Conservation (phyloP, 2,329 filamentous ascomycete genomes). For the Curvularia spicifera region DNA sequence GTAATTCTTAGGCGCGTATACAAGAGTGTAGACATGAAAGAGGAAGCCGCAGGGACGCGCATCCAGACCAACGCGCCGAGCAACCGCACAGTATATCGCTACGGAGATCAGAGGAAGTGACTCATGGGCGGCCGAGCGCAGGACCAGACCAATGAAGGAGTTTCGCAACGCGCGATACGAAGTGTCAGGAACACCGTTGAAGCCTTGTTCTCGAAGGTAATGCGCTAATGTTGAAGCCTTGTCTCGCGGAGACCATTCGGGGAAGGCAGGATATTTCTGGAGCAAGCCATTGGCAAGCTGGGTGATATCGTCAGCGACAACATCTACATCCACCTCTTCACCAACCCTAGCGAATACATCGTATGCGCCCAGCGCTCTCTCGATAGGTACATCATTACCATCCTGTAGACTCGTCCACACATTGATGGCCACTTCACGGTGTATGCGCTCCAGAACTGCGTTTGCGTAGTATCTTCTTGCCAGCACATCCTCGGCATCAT, state of each 20-base stretch:
- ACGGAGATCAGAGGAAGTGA: constrained; percentile 87
- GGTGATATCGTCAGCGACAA: constrained; percentile 68
- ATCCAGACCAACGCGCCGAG: constrained; percentile 73
- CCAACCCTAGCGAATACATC: constrained; percentile 87
- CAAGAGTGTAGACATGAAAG: constrained; percentile 82
- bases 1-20: constrained; percentile 66
- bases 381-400: constrained; percentile 65
- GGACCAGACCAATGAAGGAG: constrained; percentile 82
- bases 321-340: constrained; percentile 73
- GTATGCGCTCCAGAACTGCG: constrained; percentile 76
- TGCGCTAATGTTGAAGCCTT: constrained; percentile 71
- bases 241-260: constrained; percentile 65
- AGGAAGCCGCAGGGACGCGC: constrained; percentile 83
- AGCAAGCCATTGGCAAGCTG: constrained; percentile 65
- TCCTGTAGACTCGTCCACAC: constrained; percentile 70
- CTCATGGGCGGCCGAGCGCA: constrained; percentile 74
- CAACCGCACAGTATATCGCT: constrained; percentile 84
- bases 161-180: constrained; percentile 84
- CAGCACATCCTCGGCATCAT: constrained; percentile 73
- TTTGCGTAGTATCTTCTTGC: constrained; percentile 79
- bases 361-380: constrained; percentile 79
- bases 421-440: constrained; percentile 78
- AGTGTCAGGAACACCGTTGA: constrained; percentile 73
- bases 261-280: constrained; percentile 59
- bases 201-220: constrained; percentile 71